Percentiles rank a stretch among this genome's conserved stretches.
These are phyloP conservation scores for Ramichloridium luteum DNA, from an alignment of 2,329 filamentous ascomycete genomes.

Conservation along the genomic window DNA sequence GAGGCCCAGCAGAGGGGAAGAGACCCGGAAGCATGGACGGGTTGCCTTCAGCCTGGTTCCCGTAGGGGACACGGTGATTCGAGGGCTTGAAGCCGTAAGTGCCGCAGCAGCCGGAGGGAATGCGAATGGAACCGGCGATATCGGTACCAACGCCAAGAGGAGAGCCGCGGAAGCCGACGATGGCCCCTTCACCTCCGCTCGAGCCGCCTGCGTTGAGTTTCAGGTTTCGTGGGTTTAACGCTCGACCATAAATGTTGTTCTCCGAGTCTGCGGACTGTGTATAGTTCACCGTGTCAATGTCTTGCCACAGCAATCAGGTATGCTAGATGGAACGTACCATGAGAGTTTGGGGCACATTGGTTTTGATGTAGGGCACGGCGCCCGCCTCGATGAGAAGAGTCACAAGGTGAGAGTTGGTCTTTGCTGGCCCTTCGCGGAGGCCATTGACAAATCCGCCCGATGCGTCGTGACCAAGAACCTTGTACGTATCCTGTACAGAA, in stretches of 20 bases:
- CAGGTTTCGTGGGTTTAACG: constrained; percentile 51
- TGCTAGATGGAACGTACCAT: constrained; percentile 2
- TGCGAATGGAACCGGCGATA: constrained; percentile 52
- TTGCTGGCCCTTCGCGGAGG: constrained; percentile 20
- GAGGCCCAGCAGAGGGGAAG: constrained; percentile 17
- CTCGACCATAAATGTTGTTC: constrained; percentile 30
- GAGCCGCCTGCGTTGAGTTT: constrained; percentile 51
- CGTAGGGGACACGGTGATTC: constrained; percentile 9
- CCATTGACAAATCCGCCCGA: constrained; percentile 9
- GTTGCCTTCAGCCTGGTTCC: constrained; percentile 31
- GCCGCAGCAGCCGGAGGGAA: constrained; percentile 66
- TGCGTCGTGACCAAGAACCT: constrained; percentile 8
- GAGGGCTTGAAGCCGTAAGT: constrained; percentile 21
- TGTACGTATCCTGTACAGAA: too few species aligned
- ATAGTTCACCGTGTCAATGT: too few species aligned
- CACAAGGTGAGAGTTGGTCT: constrained; percentile 30
- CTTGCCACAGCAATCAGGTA: background rate
- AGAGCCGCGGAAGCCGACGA: constrained; percentile 46
- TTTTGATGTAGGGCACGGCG: constrained; percentile 42
- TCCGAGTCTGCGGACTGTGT: constrained; percentile 22
- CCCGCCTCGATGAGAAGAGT: constrained; percentile 33
- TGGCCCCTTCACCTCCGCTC: constrained; percentile 52
- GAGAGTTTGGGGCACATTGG: constrained; percentile 41
- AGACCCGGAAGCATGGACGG: constrained; percentile 26
- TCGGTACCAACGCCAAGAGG: constrained; percentile 53